Base-by-base conservation (phyloP, 768 basidiomycete genomes). In the Podaxis sp. region DNA sequence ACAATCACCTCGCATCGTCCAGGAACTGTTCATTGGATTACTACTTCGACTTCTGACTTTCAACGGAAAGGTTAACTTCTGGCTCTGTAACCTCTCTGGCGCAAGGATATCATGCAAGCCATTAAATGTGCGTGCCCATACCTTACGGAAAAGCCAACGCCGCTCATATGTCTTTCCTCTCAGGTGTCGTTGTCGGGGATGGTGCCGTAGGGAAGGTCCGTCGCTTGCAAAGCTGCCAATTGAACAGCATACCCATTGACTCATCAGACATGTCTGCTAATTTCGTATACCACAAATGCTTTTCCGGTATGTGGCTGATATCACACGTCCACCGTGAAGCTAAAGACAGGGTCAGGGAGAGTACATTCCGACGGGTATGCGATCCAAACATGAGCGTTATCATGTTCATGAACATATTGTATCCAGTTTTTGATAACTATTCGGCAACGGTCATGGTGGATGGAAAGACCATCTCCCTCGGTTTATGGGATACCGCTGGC, bases 401-500 rank as follows among this genome's bases (percentile, higher is more conserved):
- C 61, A 63, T 61, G 53, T 46, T 49, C 38, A 17, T 63, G 62
- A 40, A 39, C 28, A 19, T 19, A 53, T 36, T 19, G 22, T 15
- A 22, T 40, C n/a, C 73, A 90, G 97, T 99, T 44, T 99, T 99
- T 75, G 97, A 99, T 80, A 99, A 99, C 80, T 99, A 97, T 74
- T 95, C 93, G 60, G 95, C 95, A 64, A 96, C 96, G 77, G 96
- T 99, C 60, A 95, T 98, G 89, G 97, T 99, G 52, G 97, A 99
- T 70, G 94, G 95, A 69, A 96, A 96, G 83, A 97, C 97, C 57
- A 96, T 99, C 72, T 97, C 95, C 64, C 87, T 99, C 61, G 96
- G 96, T 55, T 82, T 99, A 61, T 99, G 97, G 97, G 97, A 99
- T 84, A 99, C 97, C n/a, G 97, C 97, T 39, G 97, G 97, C 68